Conservation (phyloP, 106 monocot species). For the Gastrodia elata region DNA sequence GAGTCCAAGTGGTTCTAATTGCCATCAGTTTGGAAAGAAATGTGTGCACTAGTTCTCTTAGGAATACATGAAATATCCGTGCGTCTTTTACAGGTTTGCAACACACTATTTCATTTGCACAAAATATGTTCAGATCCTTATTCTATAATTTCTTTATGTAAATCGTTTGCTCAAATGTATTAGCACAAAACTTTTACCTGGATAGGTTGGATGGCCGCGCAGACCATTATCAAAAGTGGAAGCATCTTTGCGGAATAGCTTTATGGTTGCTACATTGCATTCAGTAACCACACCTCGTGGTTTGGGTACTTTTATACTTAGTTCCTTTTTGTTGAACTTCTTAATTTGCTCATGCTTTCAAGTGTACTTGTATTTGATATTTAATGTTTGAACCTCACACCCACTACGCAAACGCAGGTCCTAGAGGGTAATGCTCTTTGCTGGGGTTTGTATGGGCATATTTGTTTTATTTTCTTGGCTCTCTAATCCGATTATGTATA, state of each 20-base stretch:
- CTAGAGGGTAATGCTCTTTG: too few species aligned
- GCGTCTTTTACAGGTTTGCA: not conserved
- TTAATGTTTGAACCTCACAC: too few species aligned
- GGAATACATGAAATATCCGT: not conserved
- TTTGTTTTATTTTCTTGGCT: too few species aligned
- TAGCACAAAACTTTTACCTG: not conserved
- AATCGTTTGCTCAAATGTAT: not conserved
- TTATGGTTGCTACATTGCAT: conserved; percentile 87
- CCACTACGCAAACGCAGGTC: too few species aligned
- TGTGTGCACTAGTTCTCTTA: not conserved
- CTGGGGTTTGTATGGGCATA: too few species aligned
- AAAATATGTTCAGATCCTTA: not conserved
- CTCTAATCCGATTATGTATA: too few species aligned
- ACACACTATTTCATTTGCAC: not conserved
- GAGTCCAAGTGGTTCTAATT: not conserved
- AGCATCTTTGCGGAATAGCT: conserved; percentile 89
- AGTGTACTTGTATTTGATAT: too few species aligned
- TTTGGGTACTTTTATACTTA: conserved; percentile 35
- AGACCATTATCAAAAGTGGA: conserved; percentile 78
- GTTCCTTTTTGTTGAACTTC: not conserved
- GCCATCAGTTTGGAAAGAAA: not conserved
- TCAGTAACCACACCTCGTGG: conserved; percentile 38
- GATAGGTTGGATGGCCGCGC: conserved; percentile 94
- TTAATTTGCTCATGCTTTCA: not conserved
- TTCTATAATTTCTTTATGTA: not conserved